Percentiles rank a stretch among this genome's conserved stretches.
Evolutionary conservation across 257 asterid species (phyloP).

Genomic region (Catharanthus roseus): DNA sequence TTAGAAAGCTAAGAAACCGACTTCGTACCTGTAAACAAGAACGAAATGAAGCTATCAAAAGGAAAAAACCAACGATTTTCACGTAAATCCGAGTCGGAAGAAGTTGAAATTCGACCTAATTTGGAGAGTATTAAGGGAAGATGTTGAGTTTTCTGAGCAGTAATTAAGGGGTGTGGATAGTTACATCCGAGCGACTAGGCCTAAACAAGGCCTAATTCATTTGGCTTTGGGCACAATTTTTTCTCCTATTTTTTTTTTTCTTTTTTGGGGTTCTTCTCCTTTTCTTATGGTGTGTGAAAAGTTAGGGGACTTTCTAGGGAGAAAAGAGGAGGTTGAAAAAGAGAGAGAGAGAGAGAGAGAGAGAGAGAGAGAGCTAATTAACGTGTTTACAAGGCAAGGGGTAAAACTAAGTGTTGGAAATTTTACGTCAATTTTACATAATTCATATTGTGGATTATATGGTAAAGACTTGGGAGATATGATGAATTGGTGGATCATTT

Average conservation of each 20-base stretch:
- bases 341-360: neutral
- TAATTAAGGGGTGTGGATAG: constrained; percentile 32
- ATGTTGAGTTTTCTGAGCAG: constrained; percentile 36
- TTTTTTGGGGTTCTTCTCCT: neutral
- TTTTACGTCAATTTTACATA: constrained; percentile 19
- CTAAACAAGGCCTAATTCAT: neutral
- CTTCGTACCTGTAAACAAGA: constrained; percentile 39
- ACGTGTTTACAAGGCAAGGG: constrained; percentile 2
- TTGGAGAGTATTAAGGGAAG: constrained; percentile 26
- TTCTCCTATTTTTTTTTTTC: neutral
- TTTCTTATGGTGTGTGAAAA: constrained; percentile 1
- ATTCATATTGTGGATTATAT: constrained; percentile 22
- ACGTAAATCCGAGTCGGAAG: constrained; percentile 28
- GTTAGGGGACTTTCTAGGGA: neutral
- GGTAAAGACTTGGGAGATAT: neutral
- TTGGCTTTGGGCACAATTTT: neutral
- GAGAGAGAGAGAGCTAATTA: neutral
- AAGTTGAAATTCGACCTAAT: constrained; percentile 64
- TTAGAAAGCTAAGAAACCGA: constrained; percentile 39
- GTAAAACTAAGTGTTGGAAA: constrained; percentile 6
- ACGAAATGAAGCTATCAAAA: constrained; percentile 9
- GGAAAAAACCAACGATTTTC: constrained; percentile 10
- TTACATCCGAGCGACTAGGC: constrained; percentile 51
- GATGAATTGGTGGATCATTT: neutral
- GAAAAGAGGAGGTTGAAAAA: neutral